These are phyloP conservation scores for Sporothrix sp. DNA, from an alignment of 2,329 filamentous ascomycete genomes.

Conservation along the genomic window DNA sequence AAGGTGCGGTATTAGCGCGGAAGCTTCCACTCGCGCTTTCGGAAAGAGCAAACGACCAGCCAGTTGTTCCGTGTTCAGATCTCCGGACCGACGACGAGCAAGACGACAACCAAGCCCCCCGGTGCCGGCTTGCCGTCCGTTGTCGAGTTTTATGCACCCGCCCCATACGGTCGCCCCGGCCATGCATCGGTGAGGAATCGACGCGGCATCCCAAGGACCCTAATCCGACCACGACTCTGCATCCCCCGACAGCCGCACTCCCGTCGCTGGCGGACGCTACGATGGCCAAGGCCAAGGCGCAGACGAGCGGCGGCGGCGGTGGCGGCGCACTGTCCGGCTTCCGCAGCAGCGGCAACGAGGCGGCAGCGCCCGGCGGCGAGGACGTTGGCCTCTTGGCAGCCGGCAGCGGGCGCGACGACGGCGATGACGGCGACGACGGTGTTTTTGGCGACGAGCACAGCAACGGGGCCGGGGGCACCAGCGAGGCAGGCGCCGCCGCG, in stretches of 20 bases:
- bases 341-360: neutral
- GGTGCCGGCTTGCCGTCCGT: neutral
- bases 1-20: no score
- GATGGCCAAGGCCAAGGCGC: slow-evolving; percentile 4
- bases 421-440: slow-evolving; percentile 2
- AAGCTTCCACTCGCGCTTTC: no score
- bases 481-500: neutral
- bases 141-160: neutral
- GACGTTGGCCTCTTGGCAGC: slow-evolving; percentile 4
- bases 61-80: neutral
- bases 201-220: neutral
- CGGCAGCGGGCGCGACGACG: neutral
- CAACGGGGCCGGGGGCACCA: slow-evolving; percentile 7
- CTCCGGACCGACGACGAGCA: neutral
- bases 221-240: neutral
- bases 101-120: neutral
- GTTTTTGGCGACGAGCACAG: slow-evolving; percentile 4
- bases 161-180: neutral
- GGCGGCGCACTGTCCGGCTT: neutral
- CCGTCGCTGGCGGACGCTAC: no score
- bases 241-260: no score
- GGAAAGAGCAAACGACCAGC: no score
- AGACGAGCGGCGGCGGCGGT: neutral
- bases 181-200: neutral
- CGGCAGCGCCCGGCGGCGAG: neutral